Evolutionary conservation across 2,329 filamentous ascomycete genomes (phyloP).

Genomic region (Stagonosporopsis rhizophila): DNA sequence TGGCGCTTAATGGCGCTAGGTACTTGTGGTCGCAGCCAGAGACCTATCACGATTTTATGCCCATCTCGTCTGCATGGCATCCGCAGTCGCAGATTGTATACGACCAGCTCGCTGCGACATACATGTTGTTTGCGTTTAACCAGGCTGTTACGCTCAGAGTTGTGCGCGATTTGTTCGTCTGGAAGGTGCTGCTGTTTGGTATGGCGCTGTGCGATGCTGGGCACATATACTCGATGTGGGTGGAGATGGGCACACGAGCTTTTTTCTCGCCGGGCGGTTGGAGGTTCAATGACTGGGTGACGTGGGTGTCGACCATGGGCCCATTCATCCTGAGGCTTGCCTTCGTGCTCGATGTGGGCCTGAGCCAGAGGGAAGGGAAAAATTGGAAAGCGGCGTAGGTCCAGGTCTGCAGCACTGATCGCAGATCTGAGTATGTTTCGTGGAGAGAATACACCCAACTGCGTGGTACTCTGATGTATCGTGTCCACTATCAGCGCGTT

Average conservation of each 20-base stretch:
- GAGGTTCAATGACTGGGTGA: conserved; percentile 50
- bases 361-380: conserved; percentile 29
- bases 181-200: conserved; percentile 70
- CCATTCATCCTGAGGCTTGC: conserved; percentile 44
- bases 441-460: background rate
- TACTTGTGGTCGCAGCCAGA: conserved; percentile 58
- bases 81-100: conserved; percentile 62
- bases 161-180: conserved; percentile 71
- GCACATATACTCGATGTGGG: conserved; percentile 63
- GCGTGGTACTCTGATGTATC: background rate
- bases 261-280: conserved; percentile 38
- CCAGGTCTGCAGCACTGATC: background rate
- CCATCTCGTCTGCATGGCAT: conserved; percentile 54
- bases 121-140: conserved; percentile 77
- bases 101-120: conserved; percentile 78
- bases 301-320: conserved; percentile 43
- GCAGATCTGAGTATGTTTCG: background rate
- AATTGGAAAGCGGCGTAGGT: background rate
- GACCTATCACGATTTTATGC: conserved; percentile 70
- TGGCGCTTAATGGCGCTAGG: conserved; percentile 61
- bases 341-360: conserved; percentile 48
- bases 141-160: conserved; percentile 76
- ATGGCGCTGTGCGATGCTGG: conserved; percentile 77
- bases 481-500: background rate
- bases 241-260: conserved; percentile 39